Base-by-base conservation (phyloP, 208 protist species). In the Lotmaria passim region DNA sequence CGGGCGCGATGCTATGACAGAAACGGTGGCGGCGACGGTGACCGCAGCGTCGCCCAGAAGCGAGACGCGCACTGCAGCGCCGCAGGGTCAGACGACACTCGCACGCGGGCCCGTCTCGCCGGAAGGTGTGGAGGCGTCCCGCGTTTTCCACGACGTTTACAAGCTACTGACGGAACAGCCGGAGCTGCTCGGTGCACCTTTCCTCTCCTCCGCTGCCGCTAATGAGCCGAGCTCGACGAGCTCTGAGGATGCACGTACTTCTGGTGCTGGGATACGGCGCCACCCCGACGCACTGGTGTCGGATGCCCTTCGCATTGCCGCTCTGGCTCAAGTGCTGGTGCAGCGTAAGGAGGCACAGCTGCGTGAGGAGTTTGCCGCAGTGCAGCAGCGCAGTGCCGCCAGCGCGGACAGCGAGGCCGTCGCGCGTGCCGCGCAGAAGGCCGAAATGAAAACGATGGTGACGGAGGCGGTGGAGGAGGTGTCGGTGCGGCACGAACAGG, bases 381-480 rank as follows among this genome's bases (percentile, higher is more conserved):
- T 21, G 26, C 68, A 72, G 68, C 62, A 70, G 6, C 48, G 47
- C 39, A 64, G 11, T 19, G 56, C 62, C 30, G 46, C 60, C 21
- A 70, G 44, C 31, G 63, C 66, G 33, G 62, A 61, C 56, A 66
- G 60, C 63, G 73, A 75, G 8, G 55, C 68, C 38, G 44, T 72
- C 21, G 61, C 69, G n/a, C 52, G 75, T 17, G 66, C 51, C 11
- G 66, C 75, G 12, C 71, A 79, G 41, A 80, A 61, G 8, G 66
- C 75, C 1, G 79, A 85, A 41, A 67, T 91, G 17, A 85, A 83
- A 23, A 72, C 78, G 8, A 69, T 89, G 76, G 75, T 91, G 41
- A 73, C 74, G 30, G 81, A 80, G 47, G 81, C 83, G 21, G 51
- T 92, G 21, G 81, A 89, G 47, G 83, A 92, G 67, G 81, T 92